Evolutionary conservation across 148 eudicot species (phyloP), one percentile per base, ranked within the genome.

Genomic region (Rhododendron ferrugineum): DNA sequence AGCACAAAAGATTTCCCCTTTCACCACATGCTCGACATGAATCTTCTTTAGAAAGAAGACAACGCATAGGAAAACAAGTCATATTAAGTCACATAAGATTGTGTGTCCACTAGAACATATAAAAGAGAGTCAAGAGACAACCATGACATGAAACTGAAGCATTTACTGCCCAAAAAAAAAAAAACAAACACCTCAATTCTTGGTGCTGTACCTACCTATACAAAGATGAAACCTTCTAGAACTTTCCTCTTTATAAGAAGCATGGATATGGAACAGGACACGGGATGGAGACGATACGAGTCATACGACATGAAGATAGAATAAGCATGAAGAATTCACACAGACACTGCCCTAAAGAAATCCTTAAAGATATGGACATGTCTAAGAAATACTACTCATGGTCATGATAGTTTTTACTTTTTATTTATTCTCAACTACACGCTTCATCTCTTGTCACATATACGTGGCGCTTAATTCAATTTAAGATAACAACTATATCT

Each of bases 11-110:
- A 85, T 85, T 80, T 26, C 90, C 95, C 47, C 87, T 86, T 81
- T 88, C 92, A 79, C 94, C 95, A 76, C 99, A 95, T 56, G 90
- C 86, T 84, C 92, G 94, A 85, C 98, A 97, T 72, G 87, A 85
- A 82, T 91, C 94, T 54, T 91, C 95, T 85, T 93, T 95, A 98
- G 93, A 85, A 47, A 82, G 77, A 54, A 80, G 79, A 88, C 54
- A 52, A 89, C 47, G 26, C 30, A 70, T 47, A 82, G 14, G 47
- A 78, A 10, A 68, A 84, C 11, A 13, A 47, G 50, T 81, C 54
- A 34, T 60, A 11, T 20, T 72, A 36, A 73, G 40, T 18, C 70
- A 13, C 40, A 78, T 79, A 22, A 85, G 46, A 37, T 8, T 26
- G 36, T 26, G 30, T 2, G 40, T 70, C 42, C 52, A n/a, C 60